Percentiles rank a stretch among this genome's conserved stretches.
Conservation (phyloP, 139 green algal species). For the Coelastrella sp. region DNA sequence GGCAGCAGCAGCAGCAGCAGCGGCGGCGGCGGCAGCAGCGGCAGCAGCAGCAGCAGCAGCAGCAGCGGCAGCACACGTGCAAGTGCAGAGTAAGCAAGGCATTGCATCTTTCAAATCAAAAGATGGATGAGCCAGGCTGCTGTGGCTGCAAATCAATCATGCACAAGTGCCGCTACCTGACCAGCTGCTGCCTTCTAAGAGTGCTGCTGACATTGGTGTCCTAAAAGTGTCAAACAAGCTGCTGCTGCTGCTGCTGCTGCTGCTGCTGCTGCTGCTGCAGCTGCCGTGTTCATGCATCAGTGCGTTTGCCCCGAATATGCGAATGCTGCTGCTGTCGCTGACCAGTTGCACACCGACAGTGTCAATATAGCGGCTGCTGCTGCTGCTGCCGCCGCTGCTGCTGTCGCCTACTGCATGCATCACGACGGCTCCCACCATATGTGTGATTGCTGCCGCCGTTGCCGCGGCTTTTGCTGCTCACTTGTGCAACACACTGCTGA, state of each 20-base stretch:
- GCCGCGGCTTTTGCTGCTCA: not conserved
- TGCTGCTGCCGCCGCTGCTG: no score
- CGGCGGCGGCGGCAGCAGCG: not conserved
- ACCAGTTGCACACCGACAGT: no score
- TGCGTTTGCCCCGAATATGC: no score
- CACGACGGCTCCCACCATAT: no score
- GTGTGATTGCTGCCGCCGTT: not conserved
- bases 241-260: not conserved
- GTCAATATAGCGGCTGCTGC: no score
- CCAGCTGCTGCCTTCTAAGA: no score
- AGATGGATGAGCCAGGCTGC: no score
- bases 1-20: not conserved
- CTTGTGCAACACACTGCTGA: not conserved
- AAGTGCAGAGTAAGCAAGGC: no score
- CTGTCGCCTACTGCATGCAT: not conserved
- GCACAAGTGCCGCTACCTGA: not conserved
- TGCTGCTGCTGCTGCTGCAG: not conserved
- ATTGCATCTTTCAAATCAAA: no score
- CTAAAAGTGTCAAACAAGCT: not conserved
- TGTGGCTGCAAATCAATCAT: not conserved
- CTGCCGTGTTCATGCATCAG: no score
- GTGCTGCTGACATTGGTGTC: no score
- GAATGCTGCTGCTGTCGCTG: no score
- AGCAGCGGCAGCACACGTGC: not conserved
- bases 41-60: not conserved